Evolutionary conservation across 2,329 filamentous ascomycete species (phyloP).

Genomic region (Ceratocystis cubensis): DNA sequence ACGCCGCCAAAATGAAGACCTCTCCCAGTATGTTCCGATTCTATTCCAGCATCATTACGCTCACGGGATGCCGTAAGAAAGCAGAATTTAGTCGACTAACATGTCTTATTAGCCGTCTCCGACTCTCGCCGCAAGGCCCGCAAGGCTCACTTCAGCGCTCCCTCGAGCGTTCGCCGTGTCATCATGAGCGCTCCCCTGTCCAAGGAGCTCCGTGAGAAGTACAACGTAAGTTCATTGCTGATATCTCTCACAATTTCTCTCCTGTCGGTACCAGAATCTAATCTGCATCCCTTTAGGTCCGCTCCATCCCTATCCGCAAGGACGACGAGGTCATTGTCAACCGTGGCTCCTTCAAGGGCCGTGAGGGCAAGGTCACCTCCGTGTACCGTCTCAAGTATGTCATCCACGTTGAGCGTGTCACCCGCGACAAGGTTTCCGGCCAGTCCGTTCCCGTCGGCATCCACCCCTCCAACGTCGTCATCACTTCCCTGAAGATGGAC

Average conservation of each 20-base stretch:
- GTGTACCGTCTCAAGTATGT: slow-evolving; percentile 98
- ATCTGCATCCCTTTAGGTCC: slow-evolving; percentile 48
- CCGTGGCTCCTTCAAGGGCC: slow-evolving; percentile 90
- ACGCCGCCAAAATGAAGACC: slow-evolving; percentile 21
- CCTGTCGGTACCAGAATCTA: neutral
- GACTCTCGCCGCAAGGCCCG: slow-evolving; percentile 97
- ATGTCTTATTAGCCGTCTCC: slow-evolving; percentile 38
- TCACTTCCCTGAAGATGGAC: slow-evolving; percentile 98
- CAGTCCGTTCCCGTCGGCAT: slow-evolving; percentile 90
- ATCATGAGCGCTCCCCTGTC: slow-evolving; percentile 94
- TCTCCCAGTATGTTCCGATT: slow-evolving; percentile 17
- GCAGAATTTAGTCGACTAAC: slow-evolving; percentile 6
- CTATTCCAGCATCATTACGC: neutral
- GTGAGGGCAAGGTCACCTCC: slow-evolving; percentile 94
- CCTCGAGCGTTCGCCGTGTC: slow-evolving; percentile 82
- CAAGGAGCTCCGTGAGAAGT: slow-evolving; percentile 97
- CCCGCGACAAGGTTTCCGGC: slow-evolving; percentile 94
- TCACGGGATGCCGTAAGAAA: too few species aligned
- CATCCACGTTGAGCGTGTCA: slow-evolving; percentile 92
- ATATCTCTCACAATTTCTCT: neutral
- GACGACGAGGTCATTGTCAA: slow-evolving; percentile 90
- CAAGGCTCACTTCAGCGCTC: slow-evolving; percentile 94
- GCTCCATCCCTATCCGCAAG: slow-evolving; percentile 93
- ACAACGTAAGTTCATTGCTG: slow-evolving; percentile 62
- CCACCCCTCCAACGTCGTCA: slow-evolving; percentile 91